Evolutionary conservation across 306 rosid species (phyloP).

Genomic region (Potentilla sterilis): DNA sequence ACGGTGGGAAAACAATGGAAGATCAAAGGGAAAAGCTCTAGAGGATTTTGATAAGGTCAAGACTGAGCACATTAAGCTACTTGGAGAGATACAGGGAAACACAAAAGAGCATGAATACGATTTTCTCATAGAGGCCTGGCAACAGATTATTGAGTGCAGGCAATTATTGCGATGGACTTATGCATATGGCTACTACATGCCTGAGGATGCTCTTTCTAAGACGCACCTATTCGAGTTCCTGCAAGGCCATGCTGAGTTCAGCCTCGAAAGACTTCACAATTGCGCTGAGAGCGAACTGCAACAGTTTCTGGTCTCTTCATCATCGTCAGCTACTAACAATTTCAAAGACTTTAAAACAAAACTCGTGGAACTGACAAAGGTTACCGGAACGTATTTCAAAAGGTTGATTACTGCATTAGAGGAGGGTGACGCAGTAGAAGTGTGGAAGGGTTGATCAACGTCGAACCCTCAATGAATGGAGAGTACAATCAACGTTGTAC

Average conservation of each 20-base stretch:
- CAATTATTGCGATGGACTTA: conserved; percentile 12
- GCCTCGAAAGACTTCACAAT: conserved; percentile 5
- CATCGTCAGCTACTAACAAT: neutral
- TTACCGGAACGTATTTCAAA: neutral
- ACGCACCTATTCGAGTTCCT: neutral
- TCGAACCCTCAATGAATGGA: no score
- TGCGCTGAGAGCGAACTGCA: conserved; percentile 2
- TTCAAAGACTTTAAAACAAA: neutral
- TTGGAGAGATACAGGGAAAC: neutral
- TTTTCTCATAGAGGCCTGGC: conserved; percentile 9
- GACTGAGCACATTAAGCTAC: neutral
- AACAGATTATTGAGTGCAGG: conserved; percentile 10
- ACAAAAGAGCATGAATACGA: neutral
- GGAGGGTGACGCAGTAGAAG: no score
- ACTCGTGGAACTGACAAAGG: neutral
- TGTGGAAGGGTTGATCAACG: no score
- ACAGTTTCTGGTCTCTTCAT: neutral
- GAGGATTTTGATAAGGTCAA: neutral
- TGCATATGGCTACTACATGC: conserved; percentile 2
- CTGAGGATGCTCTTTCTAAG: neutral
- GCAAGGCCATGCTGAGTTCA: conserved; percentile 7
- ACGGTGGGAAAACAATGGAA: neutral
- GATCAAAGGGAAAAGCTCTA: neutral
- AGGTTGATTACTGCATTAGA: neutral
- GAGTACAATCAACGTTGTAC: no score